Percentiles rank a stretch among this genome's conserved stretches.
Conservation (phyloP, 495 filamentous ascomycete species). For the Penicillium egyptiacum region DNA sequence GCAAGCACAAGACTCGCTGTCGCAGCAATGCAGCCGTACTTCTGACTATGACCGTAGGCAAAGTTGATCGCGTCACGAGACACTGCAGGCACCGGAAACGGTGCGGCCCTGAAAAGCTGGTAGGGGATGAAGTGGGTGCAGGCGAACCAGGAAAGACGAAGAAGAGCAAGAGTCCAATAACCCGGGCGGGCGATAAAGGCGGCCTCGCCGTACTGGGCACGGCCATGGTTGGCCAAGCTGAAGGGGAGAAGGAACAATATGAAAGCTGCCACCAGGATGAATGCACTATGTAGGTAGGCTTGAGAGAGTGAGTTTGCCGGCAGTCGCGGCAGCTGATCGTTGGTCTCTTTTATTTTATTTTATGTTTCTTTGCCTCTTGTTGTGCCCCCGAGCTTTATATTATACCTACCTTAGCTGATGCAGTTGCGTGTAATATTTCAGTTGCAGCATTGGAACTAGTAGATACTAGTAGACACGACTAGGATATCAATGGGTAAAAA, state of each 20-base stretch:
- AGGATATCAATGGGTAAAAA: too few relatives aligned
- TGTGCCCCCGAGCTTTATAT: too few relatives aligned
- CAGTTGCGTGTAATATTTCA: too few relatives aligned
- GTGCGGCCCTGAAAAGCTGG: slow-evolving; percentile 62
- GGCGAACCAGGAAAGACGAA: slow-evolving; percentile 57
- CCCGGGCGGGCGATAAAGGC: slow-evolving; percentile 56
- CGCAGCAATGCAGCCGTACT: slow-evolving; percentile 54
- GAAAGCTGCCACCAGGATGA: slow-evolving; percentile 58
- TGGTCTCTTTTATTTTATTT: too few relatives aligned
- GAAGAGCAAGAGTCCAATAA: slow-evolving; percentile 57
- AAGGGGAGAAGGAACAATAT: slow-evolving; percentile 66
- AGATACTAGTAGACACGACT: too few relatives aligned
- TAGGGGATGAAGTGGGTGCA: slow-evolving; percentile 60
- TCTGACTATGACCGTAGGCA: slow-evolving; percentile 60
- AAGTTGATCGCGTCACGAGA: slow-evolving; percentile 57
- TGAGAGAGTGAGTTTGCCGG: too few relatives aligned
- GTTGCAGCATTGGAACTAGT: too few relatives aligned
- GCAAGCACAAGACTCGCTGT: slow-evolving; percentile 32
- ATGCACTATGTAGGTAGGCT: too few relatives aligned
- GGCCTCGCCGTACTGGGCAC: slow-evolving; percentile 49
- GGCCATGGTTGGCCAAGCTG: slow-evolving; percentile 47
- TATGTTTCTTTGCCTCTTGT: too few relatives aligned
- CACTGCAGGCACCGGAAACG: slow-evolving; percentile 60
- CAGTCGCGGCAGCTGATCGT: too few relatives aligned
- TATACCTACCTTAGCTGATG: too few relatives aligned